Evolutionary conservation across 805 yeast genomes (phyloP), one percentile per base, ranked within the genome.

Genomic region (Candida morakotiae): DNA sequence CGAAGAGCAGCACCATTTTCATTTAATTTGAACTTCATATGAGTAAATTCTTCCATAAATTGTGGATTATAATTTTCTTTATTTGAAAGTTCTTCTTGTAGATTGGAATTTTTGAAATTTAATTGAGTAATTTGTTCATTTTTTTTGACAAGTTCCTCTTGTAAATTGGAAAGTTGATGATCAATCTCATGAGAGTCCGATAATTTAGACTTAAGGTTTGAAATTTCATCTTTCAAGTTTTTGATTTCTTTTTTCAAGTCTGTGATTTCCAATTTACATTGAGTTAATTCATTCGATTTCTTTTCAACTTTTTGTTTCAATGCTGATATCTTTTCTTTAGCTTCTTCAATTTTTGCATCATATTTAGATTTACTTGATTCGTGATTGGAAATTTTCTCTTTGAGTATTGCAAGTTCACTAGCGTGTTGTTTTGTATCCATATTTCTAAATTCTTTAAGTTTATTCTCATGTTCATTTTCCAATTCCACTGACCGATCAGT

Each of bases 1-100:
- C 75, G 62, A 36, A 78, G 47, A 3, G 62, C 50, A 8, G 77
- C 79, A 41, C 69, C 61, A 15, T 64, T 67, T 40, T 79, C 83
- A 41, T 76, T 73, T 16, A 79, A 53, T 41, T 74, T 73, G 7
- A 76, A 54, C 37, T 71, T 74, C 45, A 79, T 58, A 21, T 58
- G 59, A 9, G 73, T 69, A 47, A 64, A 75, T 32, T 76, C 81
- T 35, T 57, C 62, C 41, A 61, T 53, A 28, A 64, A 51, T n/a
- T 48, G 42, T 2, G 58, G 55, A 31, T 62, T 60, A 16, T 54
- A 41, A 36, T 67, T 65, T 40, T 67, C 70, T 41, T 62, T 64
- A 24, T 63, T 61, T n/a, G 42, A 42, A 20, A 39, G 32, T 15
- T 49, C 45, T 4, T 35, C 23, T 15, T 28, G 28, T 19, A 64